phyloP scores from a whole-genome alignment of 1,284 basidiomycete species.

The Leccinum ambiguum region DNA sequence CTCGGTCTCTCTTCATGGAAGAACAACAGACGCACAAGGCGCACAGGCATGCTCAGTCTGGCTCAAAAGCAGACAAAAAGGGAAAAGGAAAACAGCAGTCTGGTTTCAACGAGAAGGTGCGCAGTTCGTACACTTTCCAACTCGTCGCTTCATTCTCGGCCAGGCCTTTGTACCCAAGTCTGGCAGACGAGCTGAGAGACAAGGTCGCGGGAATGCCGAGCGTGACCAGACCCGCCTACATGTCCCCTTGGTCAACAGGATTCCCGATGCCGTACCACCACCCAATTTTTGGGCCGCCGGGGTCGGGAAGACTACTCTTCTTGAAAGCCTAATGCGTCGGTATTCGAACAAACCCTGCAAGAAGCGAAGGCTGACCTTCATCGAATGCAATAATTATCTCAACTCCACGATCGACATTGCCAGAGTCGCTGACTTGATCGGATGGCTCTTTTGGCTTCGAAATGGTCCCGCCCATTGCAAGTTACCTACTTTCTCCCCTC shows the following conservation, averaged over 20 bases:
- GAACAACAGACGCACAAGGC: slow-evolving; percentile 71
- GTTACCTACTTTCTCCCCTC: accelerated
- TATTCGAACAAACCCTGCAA: slow-evolving; percentile 93
- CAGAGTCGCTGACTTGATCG: too few relatives aligned
- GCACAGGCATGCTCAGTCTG: slow-evolving; percentile 55
- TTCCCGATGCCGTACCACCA: slow-evolving; percentile 89
- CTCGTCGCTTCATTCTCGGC: not conserved
- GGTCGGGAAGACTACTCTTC: slow-evolving; percentile 94
- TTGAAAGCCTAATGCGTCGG: slow-evolving; percentile 89
- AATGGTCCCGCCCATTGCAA: too few relatives aligned
- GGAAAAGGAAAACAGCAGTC: slow-evolving; percentile 69
- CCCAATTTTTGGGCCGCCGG: slow-evolving; percentile 98
- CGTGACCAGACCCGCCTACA: slow-evolving; percentile 65
- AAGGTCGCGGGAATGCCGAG: slow-evolving; percentile 39
- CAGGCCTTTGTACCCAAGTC: slow-evolving; percentile 95
- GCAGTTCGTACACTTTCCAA: slow-evolving; percentile 2
- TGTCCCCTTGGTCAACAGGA: slow-evolving; percentile 94
- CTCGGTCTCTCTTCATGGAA: slow-evolving; percentile 23
- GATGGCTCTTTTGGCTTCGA: too few relatives aligned
- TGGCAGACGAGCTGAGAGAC: slow-evolving; percentile 83
- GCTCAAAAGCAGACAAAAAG: slow-evolving; percentile 77
- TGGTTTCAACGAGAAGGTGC: slow-evolving; percentile 90
- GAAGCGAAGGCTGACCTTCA: too few relatives aligned
- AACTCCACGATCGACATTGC: too few relatives aligned
- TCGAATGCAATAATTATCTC: too few relatives aligned